Conservation (phyloP, 208 protist species). For the Trypanosomatidae sp. region DNA sequence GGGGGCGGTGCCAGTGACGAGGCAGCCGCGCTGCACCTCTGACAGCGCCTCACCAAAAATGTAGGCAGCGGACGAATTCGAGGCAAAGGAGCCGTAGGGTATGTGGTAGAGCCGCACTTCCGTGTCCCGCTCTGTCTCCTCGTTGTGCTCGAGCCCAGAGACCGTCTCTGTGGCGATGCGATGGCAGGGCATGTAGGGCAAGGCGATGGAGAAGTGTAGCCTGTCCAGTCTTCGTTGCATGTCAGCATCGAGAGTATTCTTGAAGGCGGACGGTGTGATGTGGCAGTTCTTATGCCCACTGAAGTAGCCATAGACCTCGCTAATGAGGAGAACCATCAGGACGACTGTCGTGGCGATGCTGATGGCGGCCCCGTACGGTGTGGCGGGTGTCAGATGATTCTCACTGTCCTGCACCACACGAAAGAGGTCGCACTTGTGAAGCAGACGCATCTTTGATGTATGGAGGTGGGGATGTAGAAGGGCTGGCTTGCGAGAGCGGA, state of each 20-base stretch:
- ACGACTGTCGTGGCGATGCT: slow-evolving; percentile 20
- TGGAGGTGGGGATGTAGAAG: not conserved
- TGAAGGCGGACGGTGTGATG: slow-evolving; percentile 28
- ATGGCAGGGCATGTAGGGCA: slow-evolving; percentile 27
- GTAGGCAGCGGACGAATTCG: slow-evolving; percentile 4
- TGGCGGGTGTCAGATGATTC: slow-evolving; percentile 33
- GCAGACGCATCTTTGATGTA: slow-evolving; percentile 9
- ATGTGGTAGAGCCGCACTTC: slow-evolving; percentile 14
- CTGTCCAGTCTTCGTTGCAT: slow-evolving; percentile 8
- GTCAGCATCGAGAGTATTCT: slow-evolving; percentile 13
- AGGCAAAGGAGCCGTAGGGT: slow-evolving; percentile 7
- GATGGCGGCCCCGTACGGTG: slow-evolving; percentile 19
- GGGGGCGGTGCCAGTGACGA: slow-evolving; percentile 20
- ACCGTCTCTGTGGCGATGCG: slow-evolving; percentile 17
- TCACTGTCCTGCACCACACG: slow-evolving; percentile 43
- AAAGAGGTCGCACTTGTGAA: slow-evolving; percentile 39
- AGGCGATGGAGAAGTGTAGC: slow-evolving; percentile 25
- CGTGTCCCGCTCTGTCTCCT: not conserved
- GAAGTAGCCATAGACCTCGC: slow-evolving; percentile 26
- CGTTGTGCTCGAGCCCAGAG: not conserved
- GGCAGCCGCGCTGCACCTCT: slow-evolving; percentile 24
- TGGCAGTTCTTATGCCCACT: slow-evolving; percentile 33
- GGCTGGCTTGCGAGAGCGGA: not conserved
- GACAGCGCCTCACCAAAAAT: slow-evolving; percentile 7
- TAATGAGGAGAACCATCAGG: slow-evolving; percentile 21